A percentile compares a stretch with the other conserved stretches of the same genome.
These are phyloP conservation scores for Eutypella sp. DNA, from an alignment of 2,329 filamentous ascomycete species.

Conservation along the genomic window DNA sequence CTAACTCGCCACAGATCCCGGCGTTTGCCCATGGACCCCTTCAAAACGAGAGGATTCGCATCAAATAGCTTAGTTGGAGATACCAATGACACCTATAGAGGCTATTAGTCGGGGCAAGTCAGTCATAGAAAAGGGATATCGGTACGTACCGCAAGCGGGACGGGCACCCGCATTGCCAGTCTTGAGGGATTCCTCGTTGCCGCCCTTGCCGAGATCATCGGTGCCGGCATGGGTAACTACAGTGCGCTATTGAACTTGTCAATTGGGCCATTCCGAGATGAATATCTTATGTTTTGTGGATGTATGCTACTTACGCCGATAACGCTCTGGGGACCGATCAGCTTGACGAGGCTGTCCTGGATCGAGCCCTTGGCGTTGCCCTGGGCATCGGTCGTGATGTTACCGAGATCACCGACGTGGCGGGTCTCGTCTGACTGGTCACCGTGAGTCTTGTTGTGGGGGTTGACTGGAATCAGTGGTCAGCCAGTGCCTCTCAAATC, in stretches of 20 bases:
- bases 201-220: conserved; percentile 92
- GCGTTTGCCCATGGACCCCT: not conserved
- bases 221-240: conserved; percentile 93
- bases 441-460: conserved; percentile 86
- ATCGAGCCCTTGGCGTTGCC: conserved; percentile 82
- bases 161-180: conserved; percentile 92
- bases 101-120: conserved; percentile 3
- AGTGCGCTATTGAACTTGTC: conserved; percentile 65
- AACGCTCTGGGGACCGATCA: conserved; percentile 93
- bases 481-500: conserved; percentile 7
- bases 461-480: conserved; percentile 68
- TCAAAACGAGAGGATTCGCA: not conserved
- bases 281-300: not conserved
- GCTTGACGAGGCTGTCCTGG: conserved; percentile 80
- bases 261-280: conserved; percentile 9
- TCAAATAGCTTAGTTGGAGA: conserved; percentile 58
- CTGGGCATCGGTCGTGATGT: conserved; percentile 91
- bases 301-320: conserved; percentile 64
- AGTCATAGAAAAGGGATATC: not conserved
- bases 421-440: conserved; percentile 76
- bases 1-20: not conserved
- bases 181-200: conserved; percentile 92
- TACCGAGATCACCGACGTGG: conserved; percentile 96
- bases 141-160: conserved; percentile 80
- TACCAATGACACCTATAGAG: conserved; percentile 73